Base-by-base conservation (phyloP, 371 early-diverging fungal species). In the Mortierella polycephala region DNA sequence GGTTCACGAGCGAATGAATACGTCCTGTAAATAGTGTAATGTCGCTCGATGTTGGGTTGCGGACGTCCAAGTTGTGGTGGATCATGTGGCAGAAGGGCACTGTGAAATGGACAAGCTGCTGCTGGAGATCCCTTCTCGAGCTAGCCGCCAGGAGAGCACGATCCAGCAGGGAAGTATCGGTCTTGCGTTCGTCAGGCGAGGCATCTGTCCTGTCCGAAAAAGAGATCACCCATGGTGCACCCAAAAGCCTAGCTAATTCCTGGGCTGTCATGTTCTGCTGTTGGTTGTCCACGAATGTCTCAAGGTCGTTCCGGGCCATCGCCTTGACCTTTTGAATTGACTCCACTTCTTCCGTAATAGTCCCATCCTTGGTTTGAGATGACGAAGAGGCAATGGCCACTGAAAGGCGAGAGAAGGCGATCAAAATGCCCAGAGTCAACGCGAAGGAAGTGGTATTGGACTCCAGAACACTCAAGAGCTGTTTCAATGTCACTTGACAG, bases 401-500 rank as follows among this genome's bases (percentile, higher is more conserved):
- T 84, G 57, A 92, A 64, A 60, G 88, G 81, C 37, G 91, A 85
- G 56, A 91, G 86, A 79, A 57, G 0, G 73, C 72, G 52, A 79
- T 72, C 21, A 79, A n/a, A 4, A 64, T 61, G 21, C 79, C 79
- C 7, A 79, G 18, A 11, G 63, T 71, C 6, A 79, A 37, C 0
- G 64, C 65, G 40, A 79, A 79, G n/a, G 79, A 79, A 0, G 69
- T 62, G 7, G 61, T 51, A 20, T 62, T 55, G 4, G 40, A 16
- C 18, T 79, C 79, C 39, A 72, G 30, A 13, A 72, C 56, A 42
- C 46, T 45, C 52, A 79, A 10, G 7, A 79, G 56, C 13, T 64
- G 68, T 16, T 58, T 52, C 14, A 72, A 52, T 0, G 64, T 71
- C 49, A 72, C 62, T n/a, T 57, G 72, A 20, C 73, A 79, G 9